Base-by-base conservation (phyloP, 164 flowering plant genomes). In the Aristolochia californica region DNA sequence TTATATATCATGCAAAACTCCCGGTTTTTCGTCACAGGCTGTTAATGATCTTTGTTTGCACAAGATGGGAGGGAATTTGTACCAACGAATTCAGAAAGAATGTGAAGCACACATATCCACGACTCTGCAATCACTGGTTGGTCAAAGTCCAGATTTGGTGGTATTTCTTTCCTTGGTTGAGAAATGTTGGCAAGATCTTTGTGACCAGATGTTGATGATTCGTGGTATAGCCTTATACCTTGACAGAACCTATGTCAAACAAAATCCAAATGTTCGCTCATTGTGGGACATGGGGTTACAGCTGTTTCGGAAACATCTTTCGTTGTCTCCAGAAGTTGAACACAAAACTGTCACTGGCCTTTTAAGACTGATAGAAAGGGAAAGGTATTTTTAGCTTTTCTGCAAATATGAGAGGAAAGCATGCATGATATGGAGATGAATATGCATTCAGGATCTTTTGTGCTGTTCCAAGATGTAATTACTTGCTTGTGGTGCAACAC, bases 201-300 rank as follows among this genome's bases (percentile, higher is more conserved):
- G 97, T 75, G 95, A 84, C 62, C 97, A 94, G 72, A 80, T 94
- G 96, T 70, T 90, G 72, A 82, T 85, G 93, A 94, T 94, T 51
- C 99, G 99, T 52, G 83, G 93, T 54, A 94, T 94, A 79, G 99
- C 99, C 58, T 78, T 94, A 67, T 80, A 70, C 73, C 89, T 94
- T 45, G 99, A 94, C 70, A 84, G 95, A 73, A 90, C 91, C 23
- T 94, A 90, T 72, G 99, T 88, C 59, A 94, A 84, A 64, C 97
- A 87, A 76, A 84, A 81, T 43, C 76, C 90, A 48, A 80, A 72
- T 80, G 85, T 88, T 47, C 75, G 78, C 50, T 94, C 97, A 38
- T 73, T 94, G 72, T 94, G 99, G 99, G 99, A 94, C 75, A 90
- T 94, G 99, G 99, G 99, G 52, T 79, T 94, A 79, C 91, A 83